Evolutionary conservation across 306 rosid genomes (phyloP).

Genomic region (Cucumis melo): DNA sequence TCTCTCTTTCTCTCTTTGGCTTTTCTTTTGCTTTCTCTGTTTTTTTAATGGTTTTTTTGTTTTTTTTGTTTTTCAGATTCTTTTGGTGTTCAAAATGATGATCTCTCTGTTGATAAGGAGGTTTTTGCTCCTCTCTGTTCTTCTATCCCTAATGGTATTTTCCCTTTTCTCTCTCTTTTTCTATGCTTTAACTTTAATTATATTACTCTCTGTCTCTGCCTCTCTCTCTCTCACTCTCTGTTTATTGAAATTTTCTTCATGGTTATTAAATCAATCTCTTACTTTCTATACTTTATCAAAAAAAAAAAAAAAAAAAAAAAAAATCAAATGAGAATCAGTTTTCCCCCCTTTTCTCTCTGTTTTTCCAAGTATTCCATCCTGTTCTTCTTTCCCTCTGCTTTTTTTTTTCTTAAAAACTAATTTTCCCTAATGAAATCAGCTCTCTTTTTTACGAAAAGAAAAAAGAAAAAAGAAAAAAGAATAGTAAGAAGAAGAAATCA

Average conservation of each 20-base stretch:
- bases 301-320: neutral
- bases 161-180: neutral
- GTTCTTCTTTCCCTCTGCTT: neutral
- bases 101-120: slow-evolving; percentile 15
- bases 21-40: neutral
- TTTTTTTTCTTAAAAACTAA: neutral
- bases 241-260: too few relatives aligned
- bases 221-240: neutral
- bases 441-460: neutral
- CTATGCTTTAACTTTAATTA: neutral
- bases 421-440: neutral
- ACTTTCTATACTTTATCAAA: too few relatives aligned
- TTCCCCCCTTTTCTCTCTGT: neutral
- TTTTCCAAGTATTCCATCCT: neutral
- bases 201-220: neutral
- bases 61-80: slow-evolving; percentile 28
- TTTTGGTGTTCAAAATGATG: slow-evolving; percentile 20
- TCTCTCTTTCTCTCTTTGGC: neutral
- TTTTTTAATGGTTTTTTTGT: slow-evolving; percentile 2
- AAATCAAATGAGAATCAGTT: neutral
- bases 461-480: neutral
- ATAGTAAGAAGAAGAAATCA: neutral
- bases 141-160: slow-evolving; percentile 42
- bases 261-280: neutral
- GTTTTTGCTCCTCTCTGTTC: slow-evolving; percentile 37